Evolutionary conservation across 2,329 filamentous ascomycete genomes (phyloP).

Genomic region (Aspergillus sojae): DNA sequence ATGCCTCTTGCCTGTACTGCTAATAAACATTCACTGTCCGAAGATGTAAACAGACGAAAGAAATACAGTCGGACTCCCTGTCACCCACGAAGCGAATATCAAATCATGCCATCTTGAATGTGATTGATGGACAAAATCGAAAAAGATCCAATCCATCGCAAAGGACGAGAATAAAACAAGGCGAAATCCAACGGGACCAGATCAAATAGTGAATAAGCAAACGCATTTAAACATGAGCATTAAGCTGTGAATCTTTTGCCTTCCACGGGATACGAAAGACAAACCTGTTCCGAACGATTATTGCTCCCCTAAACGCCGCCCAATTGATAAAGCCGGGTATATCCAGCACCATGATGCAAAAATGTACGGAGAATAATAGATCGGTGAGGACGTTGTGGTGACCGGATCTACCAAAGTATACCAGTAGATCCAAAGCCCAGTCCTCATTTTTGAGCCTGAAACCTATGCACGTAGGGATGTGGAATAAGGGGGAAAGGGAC

Average conservation of each 20-base stretch:
- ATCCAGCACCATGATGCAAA: constrained; percentile 53
- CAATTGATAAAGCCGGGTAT: constrained; percentile 50
- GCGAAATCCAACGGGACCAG: neutral
- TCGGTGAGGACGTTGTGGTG: constrained; percentile 20
- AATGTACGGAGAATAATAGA: constrained; percentile 39
- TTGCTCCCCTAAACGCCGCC: constrained; percentile 38
- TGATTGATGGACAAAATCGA: neutral
- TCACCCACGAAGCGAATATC: neutral
- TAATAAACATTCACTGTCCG: constrained; percentile 4
- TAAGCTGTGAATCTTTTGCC: constrained; percentile 4
- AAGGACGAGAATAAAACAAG: neutral
- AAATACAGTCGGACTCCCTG: constrained; percentile 5
- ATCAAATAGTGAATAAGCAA: constrained; percentile 2
- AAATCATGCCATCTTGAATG: constrained; percentile 1
- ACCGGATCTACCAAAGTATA: constrained; percentile 14
- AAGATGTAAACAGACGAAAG: constrained; percentile 1
- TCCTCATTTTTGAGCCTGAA: constrained; percentile 23
- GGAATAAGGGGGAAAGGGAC: constrained; percentile 18
- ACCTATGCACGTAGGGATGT: constrained; percentile 24
- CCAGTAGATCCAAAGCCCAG: constrained; percentile 13
- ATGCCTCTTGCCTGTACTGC: constrained; percentile 2
- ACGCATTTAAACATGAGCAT: constrained; percentile 2
- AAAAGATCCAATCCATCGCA: neutral
- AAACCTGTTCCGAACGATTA: constrained; percentile 8
- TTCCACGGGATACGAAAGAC: constrained; percentile 4